phyloP scores from a whole-genome alignment of 352 stramenopile species.

The Phytophthora litchii region DNA sequence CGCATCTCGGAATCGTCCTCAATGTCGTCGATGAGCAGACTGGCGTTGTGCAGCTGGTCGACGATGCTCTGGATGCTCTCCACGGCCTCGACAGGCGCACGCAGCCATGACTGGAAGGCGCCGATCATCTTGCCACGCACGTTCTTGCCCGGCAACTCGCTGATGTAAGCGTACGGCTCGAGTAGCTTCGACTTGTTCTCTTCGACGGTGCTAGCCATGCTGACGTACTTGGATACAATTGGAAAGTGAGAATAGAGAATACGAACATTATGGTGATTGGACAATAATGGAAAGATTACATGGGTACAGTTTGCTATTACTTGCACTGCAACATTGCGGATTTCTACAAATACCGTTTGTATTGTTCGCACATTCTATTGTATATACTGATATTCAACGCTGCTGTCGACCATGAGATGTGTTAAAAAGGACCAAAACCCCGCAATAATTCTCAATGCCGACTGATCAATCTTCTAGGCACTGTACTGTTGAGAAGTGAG shows the following conservation, averaged over 20 bases:
- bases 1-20: conserved; percentile 97
- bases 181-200: conserved; percentile 65
- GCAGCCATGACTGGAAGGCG: conserved; percentile 88
- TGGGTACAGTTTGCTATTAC: too few relatives aligned
- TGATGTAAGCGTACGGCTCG: conserved; percentile 91
- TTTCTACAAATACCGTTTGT: too few relatives aligned
- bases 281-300: conserved; percentile 3
- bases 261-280: conserved; percentile 4
- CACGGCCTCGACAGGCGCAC: conserved; percentile 62
- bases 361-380: too few relatives aligned
- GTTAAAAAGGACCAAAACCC: too few relatives aligned
- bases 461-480: too few relatives aligned
- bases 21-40: conserved; percentile 97
- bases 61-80: conserved; percentile 93
- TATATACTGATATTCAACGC: too few relatives aligned
- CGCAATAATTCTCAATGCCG: too few relatives aligned
- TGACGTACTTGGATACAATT: conserved; percentile 13
- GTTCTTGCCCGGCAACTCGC: conserved; percentile 88
- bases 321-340: too few relatives aligned
- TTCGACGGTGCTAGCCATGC: conserved; percentile 33
- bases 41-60: conserved; percentile 96
- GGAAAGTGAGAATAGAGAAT: conserved; percentile 4
- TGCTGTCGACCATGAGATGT: too few relatives aligned
- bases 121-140: conserved; percentile 89
- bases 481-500: too few relatives aligned